Base-by-base conservation (phyloP, 129 eudicot species). In the Artemisia tridentata region DNA sequence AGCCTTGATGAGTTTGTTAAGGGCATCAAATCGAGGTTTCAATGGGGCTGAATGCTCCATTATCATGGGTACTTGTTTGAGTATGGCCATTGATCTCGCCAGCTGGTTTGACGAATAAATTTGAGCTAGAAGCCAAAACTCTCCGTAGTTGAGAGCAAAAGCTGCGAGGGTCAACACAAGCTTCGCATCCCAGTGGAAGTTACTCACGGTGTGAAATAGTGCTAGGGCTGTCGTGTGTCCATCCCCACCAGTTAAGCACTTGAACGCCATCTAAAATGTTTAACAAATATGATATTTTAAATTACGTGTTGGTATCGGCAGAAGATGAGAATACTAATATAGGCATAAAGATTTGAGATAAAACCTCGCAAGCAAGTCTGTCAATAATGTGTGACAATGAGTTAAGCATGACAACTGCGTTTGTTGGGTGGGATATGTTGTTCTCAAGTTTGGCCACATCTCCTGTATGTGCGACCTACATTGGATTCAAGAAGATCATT, bases 121-220 rank as follows among this genome's bases (percentile, higher is more conserved):
- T 41, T 92, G 91, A 49, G 88, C 92, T 29, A 92, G 81, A 20
- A 92, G 95, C 96, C 98, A 89, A 69, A 90, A 95, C 62, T 95
- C 99, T 11, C 99, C 97, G 25, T 87, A 90, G 74, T 72, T 74
- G 54, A 85, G 64, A 14, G 99, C 87, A 78, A 95, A 90, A 38
- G 99, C 99, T 11, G 99, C 83, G 9, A 95, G 77, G 54, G 88
- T 56, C 21, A 95, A 74, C 27, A 80, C 96, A 55, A 84, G 85
- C 73, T 95, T 95, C 1, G 99, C 96, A 4, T 87, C 97, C 99
- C 99, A 95, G 25, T 93, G 80, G 75, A 71, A 95, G 80, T 62
- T 77, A 7, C 85, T 54, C n/a, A 92, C 79, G 17, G 79, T 43
- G 47, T 76, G 80, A 27, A 92, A 79, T 34, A 95, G 80, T 8